A percentile compares a stretch with the other conserved stretches of the same genome.
Conservation (phyloP, 495 filamentous ascomycete genomes). For the Parathielavia appendiculata region DNA sequence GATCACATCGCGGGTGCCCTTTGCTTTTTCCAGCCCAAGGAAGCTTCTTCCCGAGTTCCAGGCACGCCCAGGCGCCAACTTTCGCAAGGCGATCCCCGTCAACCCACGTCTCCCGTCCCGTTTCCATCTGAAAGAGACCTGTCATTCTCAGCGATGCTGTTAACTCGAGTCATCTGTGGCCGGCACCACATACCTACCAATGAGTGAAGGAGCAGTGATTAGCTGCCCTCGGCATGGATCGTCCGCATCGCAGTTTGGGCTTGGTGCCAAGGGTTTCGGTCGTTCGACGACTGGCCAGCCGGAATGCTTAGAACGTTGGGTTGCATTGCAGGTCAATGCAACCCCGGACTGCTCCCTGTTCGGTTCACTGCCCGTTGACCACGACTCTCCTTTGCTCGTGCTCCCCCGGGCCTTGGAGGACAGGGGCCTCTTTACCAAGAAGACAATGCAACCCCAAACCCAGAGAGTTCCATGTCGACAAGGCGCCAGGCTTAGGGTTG, state of each 20-base stretch:
- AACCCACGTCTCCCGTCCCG: not conserved
- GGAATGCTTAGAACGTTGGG: constrained; percentile 1
- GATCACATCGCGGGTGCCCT: constrained; percentile 4
- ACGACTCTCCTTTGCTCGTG: not conserved
- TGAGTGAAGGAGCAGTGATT: not conserved
- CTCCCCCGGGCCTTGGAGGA: not conserved
- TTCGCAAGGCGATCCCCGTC: not conserved
- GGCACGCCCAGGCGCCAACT: constrained; percentile 6
- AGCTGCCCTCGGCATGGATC: constrained; percentile 2
- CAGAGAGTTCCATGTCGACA: not conserved
- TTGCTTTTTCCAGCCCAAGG: not conserved
- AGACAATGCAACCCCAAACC: not conserved
- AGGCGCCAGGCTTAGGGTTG: not conserved
- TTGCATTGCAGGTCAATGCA: not conserved
- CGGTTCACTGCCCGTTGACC: constrained; percentile 6
- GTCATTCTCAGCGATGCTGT: not conserved
- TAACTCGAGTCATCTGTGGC: too few relatives aligned
- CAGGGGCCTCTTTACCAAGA: not conserved
- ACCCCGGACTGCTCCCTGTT: constrained; percentile 11
- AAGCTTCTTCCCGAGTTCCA: constrained; percentile 1
- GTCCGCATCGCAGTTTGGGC: constrained; percentile 19
- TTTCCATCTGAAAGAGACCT: not conserved
- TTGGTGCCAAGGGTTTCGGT: constrained; percentile 6
- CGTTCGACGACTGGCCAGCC: not conserved
- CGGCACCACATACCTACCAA: not conserved